Evolutionary conservation across 805 yeast species (phyloP).

Genomic region (Zygotorulaspora chibaensis): DNA sequence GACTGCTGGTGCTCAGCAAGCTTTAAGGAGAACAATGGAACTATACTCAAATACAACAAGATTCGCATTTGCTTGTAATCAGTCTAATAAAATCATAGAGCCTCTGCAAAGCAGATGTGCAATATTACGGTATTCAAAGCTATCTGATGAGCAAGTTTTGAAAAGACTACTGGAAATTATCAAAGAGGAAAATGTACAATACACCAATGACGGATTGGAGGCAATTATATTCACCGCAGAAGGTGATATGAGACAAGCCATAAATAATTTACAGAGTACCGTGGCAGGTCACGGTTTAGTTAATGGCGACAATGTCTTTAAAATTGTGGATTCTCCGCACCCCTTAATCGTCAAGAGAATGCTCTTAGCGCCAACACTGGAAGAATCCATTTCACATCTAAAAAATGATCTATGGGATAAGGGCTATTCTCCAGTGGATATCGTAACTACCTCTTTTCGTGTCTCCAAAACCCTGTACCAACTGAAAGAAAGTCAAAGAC

Average conservation of each 20-base stretch:
- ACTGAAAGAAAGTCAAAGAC: conserved; percentile 60
- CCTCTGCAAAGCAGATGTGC: conserved; percentile 97
- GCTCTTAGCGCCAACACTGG: conserved; percentile 55
- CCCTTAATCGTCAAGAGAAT: conserved; percentile 77
- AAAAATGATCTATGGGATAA: conserved; percentile 68
- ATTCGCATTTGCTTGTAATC: conserved; percentile 98
- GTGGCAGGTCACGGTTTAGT: conserved; percentile 91
- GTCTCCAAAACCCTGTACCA: conserved; percentile 75
- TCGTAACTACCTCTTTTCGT: conserved; percentile 83
- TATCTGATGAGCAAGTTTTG: conserved; percentile 81
- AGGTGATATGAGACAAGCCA: conserved; percentile 98
- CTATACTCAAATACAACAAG: conserved; percentile 91
- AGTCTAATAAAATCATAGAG: conserved; percentile 89
- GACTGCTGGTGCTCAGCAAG: conserved; percentile 97
- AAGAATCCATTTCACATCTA: conserved; percentile 60
- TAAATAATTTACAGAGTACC: conserved; percentile 89
- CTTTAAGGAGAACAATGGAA: conserved; percentile 92
- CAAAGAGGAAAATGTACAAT: conserved; percentile 65
- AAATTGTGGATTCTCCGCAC: conserved; percentile 94
- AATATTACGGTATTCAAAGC: conserved; percentile 74
- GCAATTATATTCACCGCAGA: conserved; percentile 94
- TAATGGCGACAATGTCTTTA: conserved; percentile 88
- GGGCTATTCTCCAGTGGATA: conserved; percentile 92
- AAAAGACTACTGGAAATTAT: conserved; percentile 68
- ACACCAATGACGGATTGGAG: conserved; percentile 83